Base-by-base conservation (phyloP, 257 asterid genomes). In the Nicotiana knightiana region DNA sequence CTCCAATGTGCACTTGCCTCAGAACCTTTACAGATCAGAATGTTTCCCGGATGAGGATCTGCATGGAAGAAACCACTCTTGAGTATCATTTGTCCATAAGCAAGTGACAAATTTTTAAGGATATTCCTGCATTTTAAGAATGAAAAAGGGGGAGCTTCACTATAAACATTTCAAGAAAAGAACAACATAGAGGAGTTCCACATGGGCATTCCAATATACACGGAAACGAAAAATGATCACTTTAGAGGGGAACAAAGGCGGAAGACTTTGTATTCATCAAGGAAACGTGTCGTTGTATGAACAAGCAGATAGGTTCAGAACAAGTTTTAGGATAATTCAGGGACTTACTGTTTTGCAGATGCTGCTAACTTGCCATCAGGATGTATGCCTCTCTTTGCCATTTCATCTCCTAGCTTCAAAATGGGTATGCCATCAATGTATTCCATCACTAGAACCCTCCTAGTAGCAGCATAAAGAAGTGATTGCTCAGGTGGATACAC, bases 1-100 rank as follows among this genome's bases (percentile, higher is more conserved):
- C 32, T 66, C 83, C 83, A 32, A 32, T 66, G 55, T 21, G 30
- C 76, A 83, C 92, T 90, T 85, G 89, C 99, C 97, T 94, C 91
- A 32, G 99, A 94, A 85, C 97, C 98, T 87, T 88, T 89, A 83
- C 98, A 94, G 73, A 96, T 94, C 87, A 96, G 87, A 90, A 96
- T 96, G 87, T 96, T 96, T 83, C 99, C 99, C 16, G 98, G 98
- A 89, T 96, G 99, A 84, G 99, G 99, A 87, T 96, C 99, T 2
- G 99, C 98, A 83, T 96, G 99, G 87, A 96, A 96, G 93, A 89
- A 96, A 81, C 99, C 98, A 88, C 97, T 96, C 93, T 80, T 90
- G 85, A 94, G 88, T 86, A 96, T 94, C 98, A 96, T 96, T 88
- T 96, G 98, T 64, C 99, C 99, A 83, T 96, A 96, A 84, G 98